Base-by-base conservation (phyloP, 2,329 filamentous ascomycete species). In the Aspergillus eucalypticola region DNA sequence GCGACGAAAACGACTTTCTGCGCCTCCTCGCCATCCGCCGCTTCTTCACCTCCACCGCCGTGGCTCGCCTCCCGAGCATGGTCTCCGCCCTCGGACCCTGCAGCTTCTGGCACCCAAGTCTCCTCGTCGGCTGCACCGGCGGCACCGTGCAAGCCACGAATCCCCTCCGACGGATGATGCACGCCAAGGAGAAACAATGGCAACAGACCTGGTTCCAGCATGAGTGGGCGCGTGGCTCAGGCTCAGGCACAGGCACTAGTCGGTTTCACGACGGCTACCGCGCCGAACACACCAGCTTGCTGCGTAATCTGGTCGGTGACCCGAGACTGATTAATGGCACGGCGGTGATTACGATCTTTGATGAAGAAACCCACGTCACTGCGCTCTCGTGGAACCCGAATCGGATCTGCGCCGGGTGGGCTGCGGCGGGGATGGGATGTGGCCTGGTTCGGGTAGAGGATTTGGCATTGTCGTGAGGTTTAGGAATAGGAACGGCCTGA, bases 341-440 rank as follows among this genome's bases (percentile, higher is more conserved):
- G n/a, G 68, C 71, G 60, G 67, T 75, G 46, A 73, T 78, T 25
- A 76, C 77, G 3, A 79, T 89, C 10, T 83, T 87, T 66, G 88
- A 90, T 58, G 83, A 88, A 51, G 77, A 83, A 63, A 88, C 86
- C 8, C 82, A 87, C 50, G 78, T 90, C 64, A 86, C 86, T 5
- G 79, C 82, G 1, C 76, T 89, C 23, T 82, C 83, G 42, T 91
- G 88, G 88, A 90, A 90, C 68, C 86, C 88, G 1, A 90, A 90
- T 66, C 71, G 80, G 38, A 77, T 81, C n/a, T 88, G 82, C 66
- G 86, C 87, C 11, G 88, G 83, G 65, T 90, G 88, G 88, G 86
- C 86, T 2, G 87, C 87, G 8, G 84, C 83, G 3, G 87, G 85
- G 0, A 82, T 89, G 81, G 88, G 82, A 0, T 90, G 86, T 27